Base-by-base conservation (phyloP, 1,284 basidiomycete species). In the Hypsizygus ulmarius region DNA sequence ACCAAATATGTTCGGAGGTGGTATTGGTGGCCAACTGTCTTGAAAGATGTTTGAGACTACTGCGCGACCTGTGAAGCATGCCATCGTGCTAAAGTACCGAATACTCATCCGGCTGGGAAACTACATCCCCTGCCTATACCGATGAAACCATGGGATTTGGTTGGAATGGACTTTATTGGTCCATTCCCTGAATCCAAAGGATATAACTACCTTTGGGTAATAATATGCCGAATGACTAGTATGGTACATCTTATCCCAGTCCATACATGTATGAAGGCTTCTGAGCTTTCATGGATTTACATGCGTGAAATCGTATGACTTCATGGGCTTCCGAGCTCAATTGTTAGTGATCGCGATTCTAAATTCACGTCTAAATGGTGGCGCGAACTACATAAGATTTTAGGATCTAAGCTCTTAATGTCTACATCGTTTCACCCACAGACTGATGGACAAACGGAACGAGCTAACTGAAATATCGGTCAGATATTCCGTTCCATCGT, bases 381-480 rank as follows among this genome's bases (percentile, higher is more conserved):
- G 66, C 27, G 40, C 3, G 60, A 66, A 45, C 46, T 67, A 0
- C 60, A 68, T 36, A 47, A 58, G 3, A 14, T 69, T 3, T 28
- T 69, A 1, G 68, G 68, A 1, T 59, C 63, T 0, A 64, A 63
- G 36, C 51, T 72, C 0, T 47, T 66, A 3, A 69, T 75, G 66
- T 76, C 72, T 0, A 74, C 65, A 0, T 62, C 70, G 4, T 75
- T 69, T 46, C 74, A 77, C 34, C 73, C 69, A 0, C 68, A 77
- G 47, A 75, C 62, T 1, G 70, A 73, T 50, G 63, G 71, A 2
- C 52, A 56, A 5, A 65, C 64, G 0, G 69, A 73, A 47, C 50
- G 59, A 0, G 57, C 54, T 0, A 70, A 66, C 30, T 40, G 56
- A 0, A 58, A 55, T 3, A 55, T 70, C 5, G 51, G 39, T 0